These are phyloP conservation scores for Schizosaccharomyces osmophilus DNA, from an alignment of 805 yeast species.

Conservation along the genomic window DNA sequence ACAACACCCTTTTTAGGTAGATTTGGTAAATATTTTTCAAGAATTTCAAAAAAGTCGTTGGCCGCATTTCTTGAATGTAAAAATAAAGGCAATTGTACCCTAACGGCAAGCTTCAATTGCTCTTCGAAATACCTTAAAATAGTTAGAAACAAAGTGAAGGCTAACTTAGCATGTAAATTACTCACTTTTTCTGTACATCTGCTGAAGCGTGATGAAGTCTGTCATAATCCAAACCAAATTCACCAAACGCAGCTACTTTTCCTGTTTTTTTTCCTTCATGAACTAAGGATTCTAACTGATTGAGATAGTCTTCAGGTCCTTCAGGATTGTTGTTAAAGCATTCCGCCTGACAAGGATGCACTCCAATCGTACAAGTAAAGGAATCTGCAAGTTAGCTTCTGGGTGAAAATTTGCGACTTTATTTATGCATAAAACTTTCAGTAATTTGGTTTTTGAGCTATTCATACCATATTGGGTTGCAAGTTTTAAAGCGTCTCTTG, in stretches of 20 bases:
- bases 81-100: constrained; percentile 46
- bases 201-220: constrained; percentile 51
- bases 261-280: constrained; percentile 24
- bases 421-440: not conserved
- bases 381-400: not conserved
- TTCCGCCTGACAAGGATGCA: constrained; percentile 74
- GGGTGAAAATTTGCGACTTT: constrained; percentile 4
- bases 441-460: not conserved
- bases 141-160: not conserved
- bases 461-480: constrained; percentile 17
- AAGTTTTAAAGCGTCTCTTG: constrained; percentile 33
- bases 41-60: constrained; percentile 44
- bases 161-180: not conserved
- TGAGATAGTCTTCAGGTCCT: constrained; percentile 21
- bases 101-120: constrained; percentile 43
- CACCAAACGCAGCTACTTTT: constrained; percentile 66
- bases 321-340: constrained; percentile 20
- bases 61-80: constrained; percentile 75
- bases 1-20: constrained; percentile 47
- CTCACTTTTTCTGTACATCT: constrained; percentile 29
- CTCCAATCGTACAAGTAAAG: constrained; percentile 60
- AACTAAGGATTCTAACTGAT: constrained; percentile 26
- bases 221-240: constrained; percentile 91
- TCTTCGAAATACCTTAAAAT: constrained; percentile 28
- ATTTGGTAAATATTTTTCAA: constrained; percentile 34